Evolutionary conservation across 495 filamentous ascomycete genomes (phyloP).

Genomic region (Podospora australis): DNA sequence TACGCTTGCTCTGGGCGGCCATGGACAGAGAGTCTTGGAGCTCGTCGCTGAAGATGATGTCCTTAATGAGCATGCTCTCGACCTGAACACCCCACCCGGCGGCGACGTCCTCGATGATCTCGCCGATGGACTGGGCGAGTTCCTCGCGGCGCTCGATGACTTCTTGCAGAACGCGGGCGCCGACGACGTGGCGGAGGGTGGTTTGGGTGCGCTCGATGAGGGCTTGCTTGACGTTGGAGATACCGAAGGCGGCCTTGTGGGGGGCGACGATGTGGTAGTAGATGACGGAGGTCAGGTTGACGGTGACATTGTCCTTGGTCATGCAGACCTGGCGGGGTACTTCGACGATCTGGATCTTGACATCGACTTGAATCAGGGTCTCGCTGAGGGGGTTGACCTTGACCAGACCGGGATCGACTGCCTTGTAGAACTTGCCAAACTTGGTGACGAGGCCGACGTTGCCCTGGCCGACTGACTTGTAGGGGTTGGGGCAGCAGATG

Average conservation of each 20-base stretch:
- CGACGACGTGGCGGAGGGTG: constrained; percentile 93
- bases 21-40: constrained; percentile 97
- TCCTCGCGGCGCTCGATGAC: constrained; percentile 99
- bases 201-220: constrained; percentile 98
- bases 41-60: constrained; percentile 95
- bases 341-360: constrained; percentile 98
- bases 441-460: constrained; percentile 92
- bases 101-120: constrained; percentile 97
- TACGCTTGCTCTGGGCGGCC: constrained; percentile 99
- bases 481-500: constrained; percentile 89
- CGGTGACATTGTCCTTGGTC: constrained; percentile 97
- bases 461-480: constrained; percentile 87
- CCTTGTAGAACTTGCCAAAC: constrained; percentile 93
- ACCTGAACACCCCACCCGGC: constrained; percentile 92
- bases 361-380: constrained; percentile 82
- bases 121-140: constrained; percentile 85
- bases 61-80: constrained; percentile 98
- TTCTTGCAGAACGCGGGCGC: constrained; percentile 92
- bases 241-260: constrained; percentile 96
- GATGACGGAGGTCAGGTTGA: constrained; percentile 92
- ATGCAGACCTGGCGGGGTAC: constrained; percentile 96
- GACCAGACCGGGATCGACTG: constrained; percentile 94
- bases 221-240: constrained; percentile 87
- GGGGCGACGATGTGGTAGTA: constrained; percentile 97
- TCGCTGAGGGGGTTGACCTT: constrained; percentile 98